These are phyloP conservation scores for Penicillium bovifimosum DNA, from an alignment of 495 filamentous ascomycete genomes.

Conservation along the genomic window DNA sequence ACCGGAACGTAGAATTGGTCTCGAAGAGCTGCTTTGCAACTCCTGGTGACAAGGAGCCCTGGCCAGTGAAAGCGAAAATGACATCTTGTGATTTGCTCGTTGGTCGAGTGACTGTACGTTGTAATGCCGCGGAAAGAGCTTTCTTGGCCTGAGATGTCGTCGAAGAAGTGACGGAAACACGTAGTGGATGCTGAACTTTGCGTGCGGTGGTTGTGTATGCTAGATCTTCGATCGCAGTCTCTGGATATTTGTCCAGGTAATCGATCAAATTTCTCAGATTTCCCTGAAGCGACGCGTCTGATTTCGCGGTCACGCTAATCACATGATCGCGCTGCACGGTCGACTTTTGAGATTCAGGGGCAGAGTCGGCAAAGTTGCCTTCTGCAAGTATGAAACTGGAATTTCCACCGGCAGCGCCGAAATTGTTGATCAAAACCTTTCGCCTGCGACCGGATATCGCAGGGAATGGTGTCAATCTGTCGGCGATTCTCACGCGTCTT, in stretches of 20 bases:
- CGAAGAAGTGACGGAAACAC: slow-evolving; percentile 29
- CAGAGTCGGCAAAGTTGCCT: background rate
- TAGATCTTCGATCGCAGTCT: slow-evolving; percentile 25
- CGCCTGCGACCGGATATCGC: slow-evolving; percentile 15
- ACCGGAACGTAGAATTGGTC: slow-evolving; percentile 19
- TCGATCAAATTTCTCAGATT: background rate
- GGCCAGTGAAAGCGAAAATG: slow-evolving; percentile 64
- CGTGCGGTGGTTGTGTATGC: slow-evolving; percentile 39
- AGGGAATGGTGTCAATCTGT: background rate
- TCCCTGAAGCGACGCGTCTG: background rate
- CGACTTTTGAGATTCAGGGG: background rate
- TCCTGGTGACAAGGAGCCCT: slow-evolving; percentile 53
- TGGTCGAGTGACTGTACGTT: background rate
- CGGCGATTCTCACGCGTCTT: background rate
- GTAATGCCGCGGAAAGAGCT: background rate
- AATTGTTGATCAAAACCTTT: slow-evolving; percentile 24
- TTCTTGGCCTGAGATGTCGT: background rate
- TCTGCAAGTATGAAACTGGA: slow-evolving; percentile 36
- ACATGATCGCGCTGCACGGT: background rate
- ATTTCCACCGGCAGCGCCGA: slow-evolving; percentile 31
- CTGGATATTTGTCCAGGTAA: background rate
- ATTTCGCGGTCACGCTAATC: background rate
- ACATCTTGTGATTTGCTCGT: slow-evolving; percentile 21
- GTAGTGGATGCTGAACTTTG: slow-evolving; percentile 33
- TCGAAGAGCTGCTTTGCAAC: slow-evolving; percentile 26